Evolutionary conservation across 331 rosid genomes (phyloP), one percentile per base, ranked within the genome.

Genomic region (Quercus lobata): DNA sequence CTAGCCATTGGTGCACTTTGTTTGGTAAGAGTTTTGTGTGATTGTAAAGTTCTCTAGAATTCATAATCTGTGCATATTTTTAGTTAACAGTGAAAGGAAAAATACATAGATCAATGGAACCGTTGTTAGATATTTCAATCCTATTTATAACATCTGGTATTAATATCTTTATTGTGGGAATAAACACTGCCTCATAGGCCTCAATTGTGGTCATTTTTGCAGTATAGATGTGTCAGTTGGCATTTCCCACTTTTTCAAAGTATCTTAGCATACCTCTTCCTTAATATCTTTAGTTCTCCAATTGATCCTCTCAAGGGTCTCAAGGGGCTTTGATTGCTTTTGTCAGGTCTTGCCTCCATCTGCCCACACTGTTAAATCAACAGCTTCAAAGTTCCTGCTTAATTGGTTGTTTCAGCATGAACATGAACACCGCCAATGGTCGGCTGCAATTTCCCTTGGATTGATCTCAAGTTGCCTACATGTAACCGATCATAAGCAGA

Each of bases 381-480:
- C 92, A 82, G 97, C 99, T 79, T 93, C 99, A 68, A 91, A 89
- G 74, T 95, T 91, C 84, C 89, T 95, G 76, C 88, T 95, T 85
- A 91, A 84, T 73, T 95, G 99, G 99, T 89, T 95, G 87, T 82
- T 90, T 79, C 98, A 93, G 86, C 89, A 87, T 82, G 97, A 91
- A 75, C 99, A 95, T 79, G 99, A 95, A 88, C 87, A 90, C 77
- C 94, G 88, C n/a, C 97, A 89, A 79, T 95, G 97, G 97, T 83
- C 98, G 69, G 90, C 98, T 71, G 99, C 98, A 30, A 91, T 95
- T 83, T 95, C 99, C 82, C 93, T 95, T 74, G 99, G 99, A 76
- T 84, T 95, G 71, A 89, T 93, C 82, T 93, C 99, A 73, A 89
- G 98, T 82, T 87, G 93, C 87, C 91, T 93, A 49, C 99, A 95